Base-by-base conservation (phyloP, 1,284 basidiomycete species). In the Ustilago sp. region DNA sequence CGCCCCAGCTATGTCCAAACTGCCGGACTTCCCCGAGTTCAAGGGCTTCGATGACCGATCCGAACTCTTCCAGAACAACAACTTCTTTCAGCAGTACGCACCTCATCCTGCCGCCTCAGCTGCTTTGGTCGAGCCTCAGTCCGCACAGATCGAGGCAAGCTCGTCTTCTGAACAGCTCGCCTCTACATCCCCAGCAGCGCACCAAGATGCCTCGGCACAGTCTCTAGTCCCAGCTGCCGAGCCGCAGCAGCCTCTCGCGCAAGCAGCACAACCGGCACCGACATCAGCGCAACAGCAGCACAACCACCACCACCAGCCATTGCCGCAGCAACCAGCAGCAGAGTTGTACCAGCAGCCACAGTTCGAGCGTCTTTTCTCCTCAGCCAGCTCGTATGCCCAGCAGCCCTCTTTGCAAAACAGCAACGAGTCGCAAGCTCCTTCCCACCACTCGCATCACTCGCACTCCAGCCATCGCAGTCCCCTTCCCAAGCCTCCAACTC, bases 341-440 rank as follows among this genome's bases (percentile, higher is more conserved):
- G n/a, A 54, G 28, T 36, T 39, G 11, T 12, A 47, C 12, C 36
- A 63, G 4, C 48, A 69, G 28, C 59, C 65, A 3, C 63, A 68
- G 38, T 66, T 69, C 58, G 69, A 77, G 54, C 74, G 66, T 54
- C 69, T 69, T 36, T 77, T 77, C 34, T 77, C 74, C 1, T 77
- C 74, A 1, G 74, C 74, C 35, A 77, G 69, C 63, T 77, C 74
- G 1, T 77, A 77, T 39, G 62, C 68, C 17, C 59, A 65, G 32
- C 68, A 61, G 19, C 71, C 71, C 19, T 59, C 66, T 2, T 31
- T 58, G 23, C 53, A 68, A 32, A 34, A 31, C 43, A 67, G 60
- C 47, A 62, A 62, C 48, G 62, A 64, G 23, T 68, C 74, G 56
- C 68, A 59, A 23, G 45, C 59, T 19, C 59, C 60, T 31, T 61